Evolutionary conservation across 306 rosid species (phyloP), one percentile per base, ranked within the genome.

Genomic region (Prunus mume): DNA sequence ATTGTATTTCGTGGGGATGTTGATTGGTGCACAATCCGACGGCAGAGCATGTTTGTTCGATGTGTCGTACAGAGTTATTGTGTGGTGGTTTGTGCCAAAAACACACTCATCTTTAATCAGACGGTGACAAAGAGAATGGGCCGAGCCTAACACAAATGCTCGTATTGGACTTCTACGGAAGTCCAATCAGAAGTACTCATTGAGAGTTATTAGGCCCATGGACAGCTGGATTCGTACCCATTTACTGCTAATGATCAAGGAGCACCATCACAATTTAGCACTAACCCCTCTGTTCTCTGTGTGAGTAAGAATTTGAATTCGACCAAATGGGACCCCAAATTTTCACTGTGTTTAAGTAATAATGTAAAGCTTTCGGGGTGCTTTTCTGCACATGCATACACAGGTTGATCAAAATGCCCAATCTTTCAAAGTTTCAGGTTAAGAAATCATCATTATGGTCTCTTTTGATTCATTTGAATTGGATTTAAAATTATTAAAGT

Each of bases 201-300:
- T 65, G 57, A 82, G 57, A 51, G 12, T 50, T 52, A 71, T 50
- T 52, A 78, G 88, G 82, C 86, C 88, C 83, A 72, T 68, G 22
- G 68, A 81, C 88, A 85, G 86, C 86, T 82, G 80, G 84, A 55
- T 64, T 68, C 67, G 41, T 50, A 12, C 22, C 46, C 32, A 22
- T 51, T 70, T 52, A 25, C 27, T 19, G 30, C 22, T 68, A 12
- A 3, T 73, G 15, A 66, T 65, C 27, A 25, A 25, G 27, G 27
- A 25, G 27, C 27, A 25, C 1, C 27, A 9, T 45, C 20, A 46
- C 43, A 15, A 41, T 41, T 41, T 43, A 62, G 67, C 18, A 7
- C 12, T 54, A 58, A 46, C 9, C 17, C 13, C 43, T 38, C 3
- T n/a, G n/a, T 50, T 24, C 1, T 13, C n/a, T 10, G 41, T 49